A percentile compares a stretch with the other conserved stretches of the same genome.
phyloP scores from a whole-genome alignment of 2,329 filamentous ascomycete species.

The Ascochyta koolunga region DNA sequence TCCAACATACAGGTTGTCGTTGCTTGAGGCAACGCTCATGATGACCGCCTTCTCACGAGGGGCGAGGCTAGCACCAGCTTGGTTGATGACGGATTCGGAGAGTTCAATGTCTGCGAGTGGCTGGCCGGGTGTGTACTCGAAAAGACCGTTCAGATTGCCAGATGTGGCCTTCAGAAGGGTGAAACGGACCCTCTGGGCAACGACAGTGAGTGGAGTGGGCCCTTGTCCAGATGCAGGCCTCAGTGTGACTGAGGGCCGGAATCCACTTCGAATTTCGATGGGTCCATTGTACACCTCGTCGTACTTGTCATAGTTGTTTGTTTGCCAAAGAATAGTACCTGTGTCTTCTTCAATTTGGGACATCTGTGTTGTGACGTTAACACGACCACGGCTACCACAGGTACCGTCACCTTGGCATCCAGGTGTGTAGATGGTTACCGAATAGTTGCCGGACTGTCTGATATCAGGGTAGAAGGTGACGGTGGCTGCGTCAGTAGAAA shows the following conservation, averaged over 20 bases:
- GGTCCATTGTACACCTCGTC: constrained; percentile 88
- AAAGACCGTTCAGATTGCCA: constrained; percentile 85
- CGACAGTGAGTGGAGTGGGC: constrained; percentile 68
- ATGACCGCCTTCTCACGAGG: constrained; percentile 68
- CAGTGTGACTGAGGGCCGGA: constrained; percentile 81
- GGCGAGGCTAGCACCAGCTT: constrained; percentile 71
- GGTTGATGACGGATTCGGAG: constrained; percentile 74
- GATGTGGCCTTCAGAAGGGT: constrained; percentile 73
- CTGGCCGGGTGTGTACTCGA: constrained; percentile 78
- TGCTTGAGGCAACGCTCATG: constrained; percentile 68
- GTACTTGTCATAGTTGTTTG: constrained; percentile 96
- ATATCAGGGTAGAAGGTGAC: constrained; percentile 86
- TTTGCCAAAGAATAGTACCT: constrained; percentile 76
- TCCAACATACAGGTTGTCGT: constrained; percentile 71
- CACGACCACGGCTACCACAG: constrained; percentile 76
- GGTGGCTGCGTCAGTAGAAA: constrained; percentile 63
- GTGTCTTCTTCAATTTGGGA: constrained; percentile 56
- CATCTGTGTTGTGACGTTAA: constrained; percentile 80
- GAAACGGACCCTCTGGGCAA: constrained; percentile 89
- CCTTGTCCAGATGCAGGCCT: constrained; percentile 69
- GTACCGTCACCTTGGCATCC: constrained; percentile 82
- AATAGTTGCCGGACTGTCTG: constrained; percentile 87
- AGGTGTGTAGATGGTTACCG: constrained; percentile 88
- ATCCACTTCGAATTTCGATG: constrained; percentile 77
- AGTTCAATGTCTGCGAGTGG: constrained; percentile 69